Evolutionary conservation across 495 filamentous ascomycete genomes (phyloP).

Genomic region (Recurvomyces mirabilis): DNA sequence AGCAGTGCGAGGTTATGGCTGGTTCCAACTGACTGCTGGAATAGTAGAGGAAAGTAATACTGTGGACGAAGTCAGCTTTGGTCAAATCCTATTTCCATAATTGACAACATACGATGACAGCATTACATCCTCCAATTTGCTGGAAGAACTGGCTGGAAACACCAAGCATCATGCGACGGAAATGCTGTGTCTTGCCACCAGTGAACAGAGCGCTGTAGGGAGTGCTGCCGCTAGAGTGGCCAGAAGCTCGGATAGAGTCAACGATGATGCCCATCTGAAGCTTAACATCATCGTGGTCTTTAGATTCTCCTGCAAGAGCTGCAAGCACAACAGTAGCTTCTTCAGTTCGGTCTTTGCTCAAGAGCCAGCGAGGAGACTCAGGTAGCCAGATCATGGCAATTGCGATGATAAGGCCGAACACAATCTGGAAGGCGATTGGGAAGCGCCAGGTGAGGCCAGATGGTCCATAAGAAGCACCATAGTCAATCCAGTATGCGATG

Average conservation of each 20-base stretch:
- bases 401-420: constrained; percentile 59
- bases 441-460: constrained; percentile 61
- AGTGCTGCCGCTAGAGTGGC: constrained; percentile 40
- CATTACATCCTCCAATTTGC: constrained; percentile 68
- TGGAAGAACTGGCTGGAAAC: constrained; percentile 62
- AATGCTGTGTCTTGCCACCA: constrained; percentile 53
- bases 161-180: constrained; percentile 52
- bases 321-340: constrained; percentile 61
- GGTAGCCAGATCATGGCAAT: constrained; percentile 55
- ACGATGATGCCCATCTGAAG: constrained; percentile 51
- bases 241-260: constrained; percentile 55
- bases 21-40: constrained; percentile 51
- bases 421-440: constrained; percentile 71
- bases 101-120: too few species aligned
- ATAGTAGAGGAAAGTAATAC: constrained; percentile 75
- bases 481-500: constrained; percentile 78
- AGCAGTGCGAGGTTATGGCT: constrained; percentile 52
- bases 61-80: too few species aligned
- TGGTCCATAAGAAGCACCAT: constrained; percentile 59
- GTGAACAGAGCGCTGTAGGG: constrained; percentile 47
- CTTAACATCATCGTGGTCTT: constrained; percentile 44
- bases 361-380: constrained; percentile 67
- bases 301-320: constrained; percentile 50
- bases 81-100: too few species aligned
- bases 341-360: constrained; percentile 53